Conservation (phyloP, 805 yeast genomes). For the Pichia occidentalis region DNA sequence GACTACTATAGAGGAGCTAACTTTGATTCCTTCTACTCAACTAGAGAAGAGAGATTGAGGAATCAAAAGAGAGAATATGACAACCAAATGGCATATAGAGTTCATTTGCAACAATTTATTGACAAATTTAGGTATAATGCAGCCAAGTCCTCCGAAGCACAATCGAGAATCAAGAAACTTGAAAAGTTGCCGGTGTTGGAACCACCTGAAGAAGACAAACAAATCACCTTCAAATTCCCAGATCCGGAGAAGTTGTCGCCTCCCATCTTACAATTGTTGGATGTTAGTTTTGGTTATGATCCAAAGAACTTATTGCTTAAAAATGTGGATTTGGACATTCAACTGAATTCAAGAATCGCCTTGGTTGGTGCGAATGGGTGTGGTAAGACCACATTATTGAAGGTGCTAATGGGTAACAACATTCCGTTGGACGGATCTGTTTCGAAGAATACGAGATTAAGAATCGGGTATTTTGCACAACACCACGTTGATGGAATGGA, state of each 20-base stretch:
- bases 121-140: conserved; percentile 97
- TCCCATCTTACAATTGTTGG: conserved; percentile 83
- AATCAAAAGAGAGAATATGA: conserved; percentile 93
- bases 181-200: conserved; percentile 91
- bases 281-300: conserved; percentile 79
- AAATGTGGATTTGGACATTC: conserved; percentile 83
- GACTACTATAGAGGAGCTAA: conserved; percentile 94
- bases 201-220: conserved; percentile 89
- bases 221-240: conserved; percentile 82
- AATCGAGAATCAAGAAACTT: conserved; percentile 92
- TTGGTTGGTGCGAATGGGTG: conserved; percentile 99
- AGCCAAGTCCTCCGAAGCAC: conserved; percentile 96
- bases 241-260: conserved; percentile 92
- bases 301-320: conserved; percentile 57
- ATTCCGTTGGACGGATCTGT: conserved; percentile 74
- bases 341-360: conserved; percentile 91
- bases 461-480: conserved; percentile 97
- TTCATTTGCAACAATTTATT: conserved; percentile 88
- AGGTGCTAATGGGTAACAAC: conserved; percentile 72
- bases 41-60: conserved; percentile 92
- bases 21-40: conserved; percentile 87
- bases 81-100: conserved; percentile 92
- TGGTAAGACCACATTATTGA: conserved; percentile 94
- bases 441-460: conserved; percentile 72
- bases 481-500: conserved; percentile 99